A percentile compares a stretch with the other conserved stretches of the same genome.
These are phyloP conservation scores for Solanum corneliomulleri DNA, from an alignment of 257 asterid genomes.

Conservation along the genomic window DNA sequence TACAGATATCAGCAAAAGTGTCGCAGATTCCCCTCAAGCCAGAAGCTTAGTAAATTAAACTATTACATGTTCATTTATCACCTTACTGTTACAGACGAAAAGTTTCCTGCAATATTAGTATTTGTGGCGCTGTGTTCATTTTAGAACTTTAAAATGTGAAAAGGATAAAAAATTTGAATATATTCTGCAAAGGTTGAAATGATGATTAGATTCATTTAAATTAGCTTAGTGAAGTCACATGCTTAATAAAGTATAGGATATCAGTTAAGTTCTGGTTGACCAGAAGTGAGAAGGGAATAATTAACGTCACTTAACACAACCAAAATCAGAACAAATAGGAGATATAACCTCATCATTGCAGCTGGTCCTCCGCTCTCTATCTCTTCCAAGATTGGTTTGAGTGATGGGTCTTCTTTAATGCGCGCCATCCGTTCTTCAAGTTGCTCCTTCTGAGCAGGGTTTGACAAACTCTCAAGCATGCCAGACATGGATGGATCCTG, in stretches of 20 bases:
- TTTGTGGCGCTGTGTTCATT: neutral
- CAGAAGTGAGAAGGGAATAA: neutral
- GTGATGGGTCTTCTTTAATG: constrained; percentile 84
- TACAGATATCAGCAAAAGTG: neutral
- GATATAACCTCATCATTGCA: constrained; percentile 91
- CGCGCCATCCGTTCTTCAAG: constrained; percentile 82
- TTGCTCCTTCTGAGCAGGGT: constrained; percentile 76
- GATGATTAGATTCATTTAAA: neutral
- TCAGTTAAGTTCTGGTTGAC: neutral
- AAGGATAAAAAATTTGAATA: neutral
- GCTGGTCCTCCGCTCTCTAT: constrained; percentile 97
- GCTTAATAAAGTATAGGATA: neutral
- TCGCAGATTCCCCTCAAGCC: neutral
- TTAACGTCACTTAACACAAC: neutral
- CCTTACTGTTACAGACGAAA: neutral
- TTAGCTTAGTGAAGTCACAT: neutral
- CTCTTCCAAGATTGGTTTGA: constrained; percentile 94
- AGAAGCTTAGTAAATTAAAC: neutral
- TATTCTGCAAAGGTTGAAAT: neutral
- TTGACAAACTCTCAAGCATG: constrained; percentile 84
- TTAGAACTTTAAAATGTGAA: neutral
- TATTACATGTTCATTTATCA: neutral
- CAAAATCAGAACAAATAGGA: neutral
- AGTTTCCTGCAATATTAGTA: neutral
- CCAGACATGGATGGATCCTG: constrained; percentile 97